Evolutionary conservation across 139 green algal genomes (phyloP).

Genomic region (Auxenochlorella pyrenoidosa): DNA sequence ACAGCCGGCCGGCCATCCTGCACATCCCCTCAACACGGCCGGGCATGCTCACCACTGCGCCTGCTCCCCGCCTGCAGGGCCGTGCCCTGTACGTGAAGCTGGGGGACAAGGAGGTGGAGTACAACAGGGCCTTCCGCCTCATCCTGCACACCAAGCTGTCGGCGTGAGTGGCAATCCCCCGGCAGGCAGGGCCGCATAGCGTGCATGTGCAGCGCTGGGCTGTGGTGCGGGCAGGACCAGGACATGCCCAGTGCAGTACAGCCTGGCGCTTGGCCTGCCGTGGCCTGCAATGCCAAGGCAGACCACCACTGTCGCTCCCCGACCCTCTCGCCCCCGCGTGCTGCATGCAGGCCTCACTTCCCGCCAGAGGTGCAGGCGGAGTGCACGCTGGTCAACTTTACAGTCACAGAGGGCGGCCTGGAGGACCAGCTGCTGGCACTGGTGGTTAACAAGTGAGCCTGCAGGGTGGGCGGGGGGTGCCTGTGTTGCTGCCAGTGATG

Average conservation of each 20-base stretch:
- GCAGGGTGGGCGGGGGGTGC: background rate
- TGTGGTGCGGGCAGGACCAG: no score
- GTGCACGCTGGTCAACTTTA: conserved; percentile 92
- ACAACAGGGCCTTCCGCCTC: conserved; percentile 77
- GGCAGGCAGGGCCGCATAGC: no score
- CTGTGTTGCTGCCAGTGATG: no score
- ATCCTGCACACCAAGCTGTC: conserved; percentile 90
- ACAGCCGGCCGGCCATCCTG: no score
- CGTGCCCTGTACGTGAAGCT: conserved; percentile 83
- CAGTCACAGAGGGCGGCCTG: conserved; percentile 88
- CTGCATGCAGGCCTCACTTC: conserved; percentile 82
- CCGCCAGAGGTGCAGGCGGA: conserved; percentile 87
- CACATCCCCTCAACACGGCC: no score
- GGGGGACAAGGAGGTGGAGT: conserved; percentile 85
- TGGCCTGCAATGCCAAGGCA: no score
- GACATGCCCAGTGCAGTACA: no score
- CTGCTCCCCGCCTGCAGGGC: conserved; percentile 69
- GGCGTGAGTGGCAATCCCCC: background rate
- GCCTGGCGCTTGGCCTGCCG: background rate
- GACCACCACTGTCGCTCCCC: background rate
- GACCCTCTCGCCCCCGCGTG: background rate
- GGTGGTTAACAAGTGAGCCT: conserved; percentile 77
- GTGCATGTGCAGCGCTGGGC: no score
- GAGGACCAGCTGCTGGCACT: conserved; percentile 92
- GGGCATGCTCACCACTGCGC: background rate